Conservation (phyloP, 192 early-diverging fungal genomes). For the Chytriomyces sp. region DNA sequence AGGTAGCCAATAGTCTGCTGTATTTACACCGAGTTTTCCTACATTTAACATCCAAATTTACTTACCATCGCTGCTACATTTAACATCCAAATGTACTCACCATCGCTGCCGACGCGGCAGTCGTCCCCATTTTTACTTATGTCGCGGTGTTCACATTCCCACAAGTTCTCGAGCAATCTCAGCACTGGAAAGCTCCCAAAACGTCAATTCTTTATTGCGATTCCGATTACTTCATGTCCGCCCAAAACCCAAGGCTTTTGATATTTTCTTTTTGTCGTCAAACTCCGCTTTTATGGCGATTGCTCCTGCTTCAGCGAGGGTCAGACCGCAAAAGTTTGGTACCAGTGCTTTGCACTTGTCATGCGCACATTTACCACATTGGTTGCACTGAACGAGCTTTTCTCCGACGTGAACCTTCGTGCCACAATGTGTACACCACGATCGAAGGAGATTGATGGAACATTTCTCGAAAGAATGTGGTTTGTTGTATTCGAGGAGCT, state of each 20-base stretch:
- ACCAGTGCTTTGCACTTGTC: conserved; percentile 45
- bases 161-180: no score
- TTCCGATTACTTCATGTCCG: not conserved
- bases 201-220: no score
- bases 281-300: conserved; percentile 25
- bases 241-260: not conserved
- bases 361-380: conserved; percentile 45
- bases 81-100: no score
- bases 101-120: no score
- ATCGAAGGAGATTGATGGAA: conserved; percentile 79
- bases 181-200: no score
- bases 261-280: not conserved
- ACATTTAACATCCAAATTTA: no score
- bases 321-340: conserved; percentile 52
- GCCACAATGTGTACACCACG: conserved; percentile 98
- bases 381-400: conserved; percentile 40
- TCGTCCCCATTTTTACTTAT: no score
- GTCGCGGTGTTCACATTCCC: no score
- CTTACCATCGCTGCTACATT: no score
- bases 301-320: conserved; percentile 24
- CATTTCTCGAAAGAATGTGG: conserved; percentile 86
- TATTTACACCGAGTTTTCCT: no score
- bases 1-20: no score
- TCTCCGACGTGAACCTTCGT: conserved; percentile 57
- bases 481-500: conserved; percentile 83